phyloP scores from a whole-genome alignment of 305 asterid species.

The Nicotiana rustica region DNA sequence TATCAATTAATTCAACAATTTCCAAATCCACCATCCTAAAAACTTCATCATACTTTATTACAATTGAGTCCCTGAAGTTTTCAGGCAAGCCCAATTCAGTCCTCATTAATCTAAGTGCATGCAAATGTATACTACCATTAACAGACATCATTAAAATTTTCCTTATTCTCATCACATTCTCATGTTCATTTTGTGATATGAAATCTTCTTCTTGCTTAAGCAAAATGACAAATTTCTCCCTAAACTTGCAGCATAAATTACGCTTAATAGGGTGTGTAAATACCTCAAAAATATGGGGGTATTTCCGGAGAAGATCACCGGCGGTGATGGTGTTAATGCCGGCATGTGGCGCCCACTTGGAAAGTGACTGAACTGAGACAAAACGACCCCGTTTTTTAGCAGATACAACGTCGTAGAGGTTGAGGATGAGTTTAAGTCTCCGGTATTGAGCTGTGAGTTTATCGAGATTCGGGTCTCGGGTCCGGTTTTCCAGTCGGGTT shows the following conservation, averaged over 20 bases:
- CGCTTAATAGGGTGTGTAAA: constrained; percentile 68
- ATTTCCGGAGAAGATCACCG: constrained; percentile 67
- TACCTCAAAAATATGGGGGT: constrained; percentile 86
- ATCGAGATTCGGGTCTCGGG: constrained; percentile 73
- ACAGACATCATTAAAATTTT: constrained; percentile 81
- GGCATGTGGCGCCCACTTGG: constrained; percentile 69
- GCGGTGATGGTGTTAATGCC: constrained; percentile 62
- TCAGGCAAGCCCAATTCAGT: constrained; percentile 84
- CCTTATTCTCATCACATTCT: constrained; percentile 53
- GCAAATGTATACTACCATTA: constrained; percentile 71
- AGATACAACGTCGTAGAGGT: constrained; percentile 61
- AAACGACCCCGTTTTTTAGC: constrained; percentile 63
- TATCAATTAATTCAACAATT: constrained; percentile 61
- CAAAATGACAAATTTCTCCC: constrained; percentile 55
- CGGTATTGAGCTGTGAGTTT: constrained; percentile 61
- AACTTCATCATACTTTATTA: constrained; percentile 52
- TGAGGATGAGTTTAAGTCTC: constrained; percentile 65
- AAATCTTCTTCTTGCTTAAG: constrained; percentile 54
- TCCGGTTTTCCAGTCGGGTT: constrained; percentile 81
- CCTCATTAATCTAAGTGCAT: constrained; percentile 77
- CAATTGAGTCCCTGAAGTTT: constrained; percentile 66
- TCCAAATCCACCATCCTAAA: constrained; percentile 74
- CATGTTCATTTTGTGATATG: constrained; percentile 48
- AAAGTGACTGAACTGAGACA: constrained; percentile 74
- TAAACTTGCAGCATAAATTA: constrained; percentile 70